Evolutionary conservation across 257 asterid genomes (phyloP).

Genomic region (Ilex asprella): DNA sequence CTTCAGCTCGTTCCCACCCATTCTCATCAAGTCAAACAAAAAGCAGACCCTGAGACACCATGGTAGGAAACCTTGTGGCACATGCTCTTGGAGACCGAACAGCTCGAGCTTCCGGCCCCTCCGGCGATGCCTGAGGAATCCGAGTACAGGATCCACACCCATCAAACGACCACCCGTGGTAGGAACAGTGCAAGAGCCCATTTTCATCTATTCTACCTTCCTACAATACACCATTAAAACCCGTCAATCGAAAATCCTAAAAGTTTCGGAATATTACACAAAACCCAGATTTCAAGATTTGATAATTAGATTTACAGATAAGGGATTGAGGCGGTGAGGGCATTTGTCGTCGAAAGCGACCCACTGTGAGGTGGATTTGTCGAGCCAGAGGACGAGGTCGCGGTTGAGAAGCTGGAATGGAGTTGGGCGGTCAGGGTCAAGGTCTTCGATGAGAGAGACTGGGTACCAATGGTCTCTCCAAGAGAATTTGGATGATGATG

Average conservation of each 20-base stretch:
- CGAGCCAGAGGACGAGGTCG: conserved; percentile 93
- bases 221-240: conserved; percentile 23
- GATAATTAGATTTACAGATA: conserved; percentile 47
- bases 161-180: conserved; percentile 96
- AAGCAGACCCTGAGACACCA: conserved; percentile 94
- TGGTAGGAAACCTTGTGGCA: conserved; percentile 81
- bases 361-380: conserved; percentile 64
- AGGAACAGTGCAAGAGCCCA: conserved; percentile 96
- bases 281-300: background rate
- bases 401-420: conserved; percentile 93
- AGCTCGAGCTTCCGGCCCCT: conserved; percentile 90
- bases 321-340: conserved; percentile 96
- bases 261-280: background rate
- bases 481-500: conserved; percentile 49
- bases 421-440: conserved; percentile 70
- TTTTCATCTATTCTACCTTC: conserved; percentile 98
- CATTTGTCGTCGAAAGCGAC: conserved; percentile 93
- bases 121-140: conserved; percentile 89
- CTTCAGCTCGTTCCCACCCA: conserved; percentile 87
- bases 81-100: conserved; percentile 79
- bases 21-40: conserved; percentile 98
- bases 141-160: conserved; percentile 88
- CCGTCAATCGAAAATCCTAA: conserved; percentile 1
- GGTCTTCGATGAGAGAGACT: conserved; percentile 87
- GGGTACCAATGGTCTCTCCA: conserved; percentile 99